These are phyloP conservation scores for Nemania diffusa DNA, from an alignment of 2,329 filamentous ascomycete genomes.

Conservation along the genomic window DNA sequence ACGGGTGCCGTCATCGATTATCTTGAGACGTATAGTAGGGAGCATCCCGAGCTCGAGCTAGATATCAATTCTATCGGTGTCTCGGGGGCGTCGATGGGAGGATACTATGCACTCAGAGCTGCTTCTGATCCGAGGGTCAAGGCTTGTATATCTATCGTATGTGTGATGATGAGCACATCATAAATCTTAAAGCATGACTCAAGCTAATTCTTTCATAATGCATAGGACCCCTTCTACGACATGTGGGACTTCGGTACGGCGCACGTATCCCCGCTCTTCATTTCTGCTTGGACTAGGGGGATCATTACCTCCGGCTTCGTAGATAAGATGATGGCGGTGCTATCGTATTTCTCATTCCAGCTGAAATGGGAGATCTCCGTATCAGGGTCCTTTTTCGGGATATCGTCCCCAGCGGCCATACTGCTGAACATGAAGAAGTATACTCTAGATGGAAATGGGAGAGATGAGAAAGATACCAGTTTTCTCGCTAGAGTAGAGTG, in stretches of 20 bases:
- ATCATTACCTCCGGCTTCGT: conserved; percentile 44
- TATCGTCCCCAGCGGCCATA: conserved; percentile 39
- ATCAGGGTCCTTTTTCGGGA: conserved; percentile 41
- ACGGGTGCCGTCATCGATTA: conserved; percentile 3
- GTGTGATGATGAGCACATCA: neutral
- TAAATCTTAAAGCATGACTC: neutral
- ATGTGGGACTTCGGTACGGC: conserved; percentile 44
- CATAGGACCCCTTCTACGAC: conserved; percentile 36
- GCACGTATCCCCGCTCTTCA: conserved; percentile 42
- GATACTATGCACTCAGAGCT: conserved; percentile 26
- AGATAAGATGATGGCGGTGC: conserved; percentile 40
- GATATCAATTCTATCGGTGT: conserved; percentile 10
- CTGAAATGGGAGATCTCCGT: conserved; percentile 47
- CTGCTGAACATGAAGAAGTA: conserved; percentile 40
- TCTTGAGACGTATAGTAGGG: conserved; percentile 4
- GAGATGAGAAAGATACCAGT: conserved; percentile 10
- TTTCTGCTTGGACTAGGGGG: conserved; percentile 40
- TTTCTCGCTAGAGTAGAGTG: conserved; percentile 43
- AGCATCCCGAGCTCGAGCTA: conserved; percentile 17
- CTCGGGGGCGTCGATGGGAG: conserved; percentile 26
- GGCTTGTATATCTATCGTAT: conserved; percentile 26
- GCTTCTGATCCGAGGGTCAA: conserved; percentile 18
- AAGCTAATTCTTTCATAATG: neutral
- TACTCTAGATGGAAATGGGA: conserved; percentile 13
- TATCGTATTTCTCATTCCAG: conserved; percentile 44